Evolutionary conservation across 352 stramenopile genomes (phyloP).

Genomic region (Globisporangium uncinulatum): DNA sequence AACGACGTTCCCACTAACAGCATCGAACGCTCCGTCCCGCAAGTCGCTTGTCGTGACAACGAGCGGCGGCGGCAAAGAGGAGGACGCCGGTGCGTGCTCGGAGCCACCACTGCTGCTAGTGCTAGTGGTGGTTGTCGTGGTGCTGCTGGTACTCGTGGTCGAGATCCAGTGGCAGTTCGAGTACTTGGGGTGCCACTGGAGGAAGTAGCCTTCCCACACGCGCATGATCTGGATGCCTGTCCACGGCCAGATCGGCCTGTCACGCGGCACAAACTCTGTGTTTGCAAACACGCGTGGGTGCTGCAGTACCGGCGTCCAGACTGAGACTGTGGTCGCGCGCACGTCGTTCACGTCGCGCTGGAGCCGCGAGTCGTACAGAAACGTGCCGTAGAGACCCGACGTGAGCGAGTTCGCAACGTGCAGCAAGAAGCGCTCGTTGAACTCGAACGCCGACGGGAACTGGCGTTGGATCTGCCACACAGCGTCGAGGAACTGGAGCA

Average conservation of each 20-base stretch:
- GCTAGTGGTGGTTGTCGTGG: neutral
- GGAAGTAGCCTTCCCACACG: slow-evolving; percentile 81
- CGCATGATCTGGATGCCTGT: slow-evolving; percentile 72
- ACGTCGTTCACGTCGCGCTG: slow-evolving; percentile 66
- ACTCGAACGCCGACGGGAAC: slow-evolving; percentile 81
- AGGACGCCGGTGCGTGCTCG: neutral
- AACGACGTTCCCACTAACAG: neutral
- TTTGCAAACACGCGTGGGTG: slow-evolving; percentile 44
- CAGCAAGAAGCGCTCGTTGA: slow-evolving; percentile 80
- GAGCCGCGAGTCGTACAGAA: slow-evolving; percentile 70
- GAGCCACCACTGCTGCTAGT: neutral
- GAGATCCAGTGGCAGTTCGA: slow-evolving; percentile 71
- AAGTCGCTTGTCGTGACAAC: neutral
- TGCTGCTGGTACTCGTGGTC: slow-evolving; percentile 12
- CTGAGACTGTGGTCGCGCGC: slow-evolving; percentile 46
- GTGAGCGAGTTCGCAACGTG: slow-evolving; percentile 76
- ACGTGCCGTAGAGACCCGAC: slow-evolving; percentile 78
- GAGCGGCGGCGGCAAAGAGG: neutral
- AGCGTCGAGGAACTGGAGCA: slow-evolving; percentile 83
- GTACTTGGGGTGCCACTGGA: slow-evolving; percentile 84
- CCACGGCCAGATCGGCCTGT: slow-evolving; percentile 77
- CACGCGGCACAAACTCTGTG: slow-evolving; percentile 30
- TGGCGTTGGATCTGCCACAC: slow-evolving; percentile 83
- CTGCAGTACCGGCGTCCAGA: slow-evolving; percentile 77
- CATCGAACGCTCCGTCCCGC: slow-evolving; percentile 4